phyloP scores from a whole-genome alignment of 2,329 filamentous ascomycete species.

The Alternaria consortialis region DNA sequence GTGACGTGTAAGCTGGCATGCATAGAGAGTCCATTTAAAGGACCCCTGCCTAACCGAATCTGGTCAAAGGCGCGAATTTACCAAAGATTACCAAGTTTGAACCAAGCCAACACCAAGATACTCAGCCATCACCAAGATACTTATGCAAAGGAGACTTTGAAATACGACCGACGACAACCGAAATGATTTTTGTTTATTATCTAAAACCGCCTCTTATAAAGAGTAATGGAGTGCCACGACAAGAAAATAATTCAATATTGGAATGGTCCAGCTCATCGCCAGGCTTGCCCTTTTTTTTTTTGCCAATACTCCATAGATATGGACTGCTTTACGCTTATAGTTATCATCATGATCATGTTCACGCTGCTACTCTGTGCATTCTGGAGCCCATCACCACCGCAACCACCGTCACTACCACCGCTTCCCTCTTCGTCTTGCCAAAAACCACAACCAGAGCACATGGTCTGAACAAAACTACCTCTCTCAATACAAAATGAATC shows the following conservation, averaged over 20 bases:
- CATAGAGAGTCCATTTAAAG: neutral
- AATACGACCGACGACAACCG: no score
- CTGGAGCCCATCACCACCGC: neutral
- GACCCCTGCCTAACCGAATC: neutral
- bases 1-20: neutral
- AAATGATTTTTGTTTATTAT: no score
- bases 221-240: no score
- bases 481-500: accelerated
- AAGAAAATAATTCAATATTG: no score
- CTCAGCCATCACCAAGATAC: no score
- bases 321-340: accelerated
- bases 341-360: accelerated
- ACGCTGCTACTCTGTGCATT: neutral
- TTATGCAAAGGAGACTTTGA: no score
- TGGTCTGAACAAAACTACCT: neutral
- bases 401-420: neutral
- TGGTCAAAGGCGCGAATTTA: no score
- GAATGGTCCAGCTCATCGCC: no score
- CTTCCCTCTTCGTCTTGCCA: neutral
- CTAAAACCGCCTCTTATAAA: no score
- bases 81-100: no score
- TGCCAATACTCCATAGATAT: neutral
- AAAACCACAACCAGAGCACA: accelerated
- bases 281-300: no score
- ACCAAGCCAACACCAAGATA: no score